Percentiles rank a stretch among this genome's conserved stretches.
Conservation (phyloP, 2,329 filamentous ascomycete genomes). For the Colletotrichum eremochloae region DNA sequence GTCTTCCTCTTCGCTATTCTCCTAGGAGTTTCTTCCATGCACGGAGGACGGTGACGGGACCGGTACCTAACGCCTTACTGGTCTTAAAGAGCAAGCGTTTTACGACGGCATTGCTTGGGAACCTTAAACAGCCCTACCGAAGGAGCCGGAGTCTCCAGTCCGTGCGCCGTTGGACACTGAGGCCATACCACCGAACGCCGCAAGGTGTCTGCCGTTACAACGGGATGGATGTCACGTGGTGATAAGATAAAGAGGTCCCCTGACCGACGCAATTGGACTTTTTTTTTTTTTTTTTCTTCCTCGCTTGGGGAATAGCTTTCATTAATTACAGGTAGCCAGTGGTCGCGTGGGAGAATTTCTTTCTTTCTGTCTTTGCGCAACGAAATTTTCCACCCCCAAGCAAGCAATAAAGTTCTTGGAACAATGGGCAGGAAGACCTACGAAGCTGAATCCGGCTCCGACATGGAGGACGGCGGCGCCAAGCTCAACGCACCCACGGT, state of each 20-base stretch:
- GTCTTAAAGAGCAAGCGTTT: not conserved
- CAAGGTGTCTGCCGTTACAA: not conserved
- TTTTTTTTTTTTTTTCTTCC: conserved; percentile 28
- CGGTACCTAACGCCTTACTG: not conserved
- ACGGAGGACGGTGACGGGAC: not conserved
- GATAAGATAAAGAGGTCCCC: conserved; percentile 38
- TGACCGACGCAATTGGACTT: conserved; percentile 10
- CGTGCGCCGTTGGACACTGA: conserved; percentile 5
- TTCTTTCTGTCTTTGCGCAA: conserved; percentile 8
- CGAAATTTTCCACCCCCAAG: not conserved
- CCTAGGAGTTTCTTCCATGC: not conserved
- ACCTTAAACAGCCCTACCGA: conserved; percentile 33
- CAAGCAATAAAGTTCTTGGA: not conserved
- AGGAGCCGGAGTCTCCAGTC: conserved; percentile 15
- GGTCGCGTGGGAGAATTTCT: conserved; percentile 17
- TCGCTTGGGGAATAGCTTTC: conserved; percentile 16
- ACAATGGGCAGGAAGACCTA: conserved; percentile 29
- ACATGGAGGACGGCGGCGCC: conserved; percentile 36
- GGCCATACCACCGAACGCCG: not conserved
- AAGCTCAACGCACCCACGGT: conserved; percentile 33
- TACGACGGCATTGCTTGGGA: not conserved
- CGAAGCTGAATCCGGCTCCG: conserved; percentile 28
- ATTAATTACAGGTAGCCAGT: not conserved
- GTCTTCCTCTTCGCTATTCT: not conserved
- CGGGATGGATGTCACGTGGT: conserved; percentile 15